Evolutionary conservation across 495 filamentous ascomycete genomes (phyloP), one percentile per base, ranked within the genome.

Genomic region (Penicillium alfredii): DNA sequence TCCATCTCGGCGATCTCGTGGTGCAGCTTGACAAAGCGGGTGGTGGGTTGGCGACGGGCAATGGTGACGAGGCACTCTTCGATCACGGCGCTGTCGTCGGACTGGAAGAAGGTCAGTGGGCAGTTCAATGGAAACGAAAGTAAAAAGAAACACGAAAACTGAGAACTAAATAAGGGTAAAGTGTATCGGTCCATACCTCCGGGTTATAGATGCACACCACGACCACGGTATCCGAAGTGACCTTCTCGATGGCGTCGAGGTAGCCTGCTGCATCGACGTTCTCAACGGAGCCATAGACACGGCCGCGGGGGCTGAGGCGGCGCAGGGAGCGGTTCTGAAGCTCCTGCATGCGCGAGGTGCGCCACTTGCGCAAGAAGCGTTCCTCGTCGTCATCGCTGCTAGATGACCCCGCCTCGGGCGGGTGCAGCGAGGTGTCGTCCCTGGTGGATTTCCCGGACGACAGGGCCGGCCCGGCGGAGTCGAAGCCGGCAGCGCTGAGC

Each of bases 1-100:
- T 94, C 86, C 74, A 97, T 96, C 59, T 97, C 93, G 18, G 94
- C 90, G 42, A 94, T 93, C 36, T 84, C 78, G 55, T 86, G 84
- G 62, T 94, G 85, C 19, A 97, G 75, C 59, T 89, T 92, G 60
- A 97, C 74, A 52, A 98, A 97, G 45, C 84, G 85, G 24, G 82
- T 78, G 18, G 78, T 69, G 16, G 73, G 63, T 47, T 97, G 68
- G 38, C 72, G 67, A 35, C 71, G 64, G 28, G 90, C 86, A 19
- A 98, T 71, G 3, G 76, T 76, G 19, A 68, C 69, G 25, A 98
- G 58, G 21, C 82, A 87, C 22, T 79, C 77, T 56, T 94, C 87
- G 47, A 94, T 80, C 31, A 83, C 69, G 22, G 70, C 61, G 26
- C 83, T 89, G 33, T 89, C 77, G 20, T 76, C 66, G 28, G 76